A percentile compares a stretch with the other conserved stretches of the same genome.
Evolutionary conservation across 2,329 filamentous ascomycete genomes (phyloP).

Genomic region (Trichoderma guizhouense): DNA sequence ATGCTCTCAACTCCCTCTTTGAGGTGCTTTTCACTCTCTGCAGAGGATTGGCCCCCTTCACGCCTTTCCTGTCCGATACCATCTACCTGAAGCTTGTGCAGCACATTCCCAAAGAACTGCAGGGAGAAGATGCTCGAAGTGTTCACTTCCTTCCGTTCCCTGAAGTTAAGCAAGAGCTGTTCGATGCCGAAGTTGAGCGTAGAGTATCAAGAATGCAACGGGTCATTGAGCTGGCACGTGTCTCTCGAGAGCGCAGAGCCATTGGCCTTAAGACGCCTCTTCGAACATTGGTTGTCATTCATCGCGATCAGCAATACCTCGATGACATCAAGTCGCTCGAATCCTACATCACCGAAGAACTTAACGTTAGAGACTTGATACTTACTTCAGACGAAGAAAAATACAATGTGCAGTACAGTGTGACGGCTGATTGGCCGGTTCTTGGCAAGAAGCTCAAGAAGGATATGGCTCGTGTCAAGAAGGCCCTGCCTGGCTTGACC

Average conservation of each 20-base stretch:
- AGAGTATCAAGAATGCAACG: conserved; percentile 89
- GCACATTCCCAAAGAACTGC: conserved; percentile 70
- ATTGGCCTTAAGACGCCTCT: conserved; percentile 88
- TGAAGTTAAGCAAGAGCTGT: conserved; percentile 81
- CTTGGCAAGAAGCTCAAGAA: conserved; percentile 98
- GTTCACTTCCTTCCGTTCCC: conserved; percentile 93
- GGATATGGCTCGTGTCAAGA: conserved; percentile 87
- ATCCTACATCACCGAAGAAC: conserved; percentile 84
- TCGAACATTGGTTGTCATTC: conserved; percentile 85
- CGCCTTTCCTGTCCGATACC: conserved; percentile 90
- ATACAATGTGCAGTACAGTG: conserved; percentile 90
- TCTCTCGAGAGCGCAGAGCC: conserved; percentile 78
- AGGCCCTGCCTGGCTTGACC: conserved; percentile 74
- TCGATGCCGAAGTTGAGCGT: conserved; percentile 81
- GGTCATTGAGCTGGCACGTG: conserved; percentile 86
- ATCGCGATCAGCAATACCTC: conserved; percentile 76
- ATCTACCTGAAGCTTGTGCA: conserved; percentile 84
- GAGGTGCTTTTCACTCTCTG: conserved; percentile 89
- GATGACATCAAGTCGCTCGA: conserved; percentile 83
- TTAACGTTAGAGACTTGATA: conserved; percentile 84
- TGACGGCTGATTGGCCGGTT: conserved; percentile 86
- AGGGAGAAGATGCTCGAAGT: conserved; percentile 71
- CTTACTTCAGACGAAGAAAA: conserved; percentile 82
- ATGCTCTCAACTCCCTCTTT: conserved; percentile 90
- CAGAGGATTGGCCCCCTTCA: conserved; percentile 87